Evolutionary conservation across 2,329 filamentous ascomycete genomes (phyloP).

Genomic region (Penicillium sp.): DNA sequence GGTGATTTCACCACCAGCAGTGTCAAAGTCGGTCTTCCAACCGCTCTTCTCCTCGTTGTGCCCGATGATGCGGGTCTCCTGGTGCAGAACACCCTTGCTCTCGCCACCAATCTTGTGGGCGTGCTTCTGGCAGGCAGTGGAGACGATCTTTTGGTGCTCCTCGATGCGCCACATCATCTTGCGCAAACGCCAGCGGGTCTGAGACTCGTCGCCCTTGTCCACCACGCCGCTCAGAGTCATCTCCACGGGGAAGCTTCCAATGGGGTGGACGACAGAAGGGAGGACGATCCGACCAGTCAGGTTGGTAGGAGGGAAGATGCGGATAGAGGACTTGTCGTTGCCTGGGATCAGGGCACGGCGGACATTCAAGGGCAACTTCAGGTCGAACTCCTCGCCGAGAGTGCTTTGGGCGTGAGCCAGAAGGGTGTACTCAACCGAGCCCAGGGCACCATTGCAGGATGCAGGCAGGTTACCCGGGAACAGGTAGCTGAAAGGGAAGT

Average conservation of each 20-base stretch:
- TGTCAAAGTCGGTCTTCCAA: slow-evolving; percentile 81
- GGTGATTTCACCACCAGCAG: slow-evolving; percentile 72
- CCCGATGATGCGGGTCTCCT: slow-evolving; percentile 75
- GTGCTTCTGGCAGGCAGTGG: slow-evolving; percentile 79
- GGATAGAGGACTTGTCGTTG: slow-evolving; percentile 82
- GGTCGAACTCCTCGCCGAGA: slow-evolving; percentile 63
- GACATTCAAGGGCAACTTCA: slow-evolving; percentile 70
- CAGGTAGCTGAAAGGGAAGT: slow-evolving; percentile 86
- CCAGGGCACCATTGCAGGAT: slow-evolving; percentile 72
- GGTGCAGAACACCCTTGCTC: slow-evolving; percentile 71
- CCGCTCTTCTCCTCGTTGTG: slow-evolving; percentile 79
- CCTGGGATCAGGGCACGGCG: slow-evolving; percentile 79
- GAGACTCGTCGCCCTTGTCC: slow-evolving; percentile 66
- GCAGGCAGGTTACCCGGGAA: slow-evolving; percentile 85
- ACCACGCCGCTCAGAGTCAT: slow-evolving; percentile 87
- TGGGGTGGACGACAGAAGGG: slow-evolving; percentile 80
- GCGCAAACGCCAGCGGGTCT: slow-evolving; percentile 85
- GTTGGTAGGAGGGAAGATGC: slow-evolving; percentile 95
- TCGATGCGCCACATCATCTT: slow-evolving; percentile 93
- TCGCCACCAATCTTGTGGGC: slow-evolving; percentile 63
- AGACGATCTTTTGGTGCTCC: slow-evolving; percentile 77
- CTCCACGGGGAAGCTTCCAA: slow-evolving; percentile 75
- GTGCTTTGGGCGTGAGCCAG: slow-evolving; percentile 65
- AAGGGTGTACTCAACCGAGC: slow-evolving; percentile 77
- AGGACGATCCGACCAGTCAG: slow-evolving; percentile 84